phyloP scores from a whole-genome alignment of 2,329 filamentous ascomycete genomes.

The Penicillium freii region DNA sequence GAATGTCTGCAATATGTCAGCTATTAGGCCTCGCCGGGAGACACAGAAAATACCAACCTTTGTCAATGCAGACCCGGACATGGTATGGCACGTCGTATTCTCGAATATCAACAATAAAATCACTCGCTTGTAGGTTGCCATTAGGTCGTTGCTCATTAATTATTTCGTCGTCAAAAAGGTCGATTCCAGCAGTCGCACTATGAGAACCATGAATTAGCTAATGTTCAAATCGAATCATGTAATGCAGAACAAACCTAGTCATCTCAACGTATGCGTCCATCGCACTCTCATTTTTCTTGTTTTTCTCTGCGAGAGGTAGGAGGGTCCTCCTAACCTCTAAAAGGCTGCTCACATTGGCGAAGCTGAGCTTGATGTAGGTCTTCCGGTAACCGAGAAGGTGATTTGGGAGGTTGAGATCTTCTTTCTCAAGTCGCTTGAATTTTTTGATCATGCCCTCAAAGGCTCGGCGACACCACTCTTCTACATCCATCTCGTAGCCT shows the following conservation, averaged over 20 bases:
- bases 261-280: conserved; percentile 99
- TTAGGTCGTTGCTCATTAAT: conserved; percentile 76
- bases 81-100: conserved; percentile 99
- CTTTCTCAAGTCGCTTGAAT: conserved; percentile 77
- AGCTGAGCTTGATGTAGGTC: conserved; percentile 82
- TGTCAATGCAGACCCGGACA: conserved; percentile 96
- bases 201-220: conserved; percentile 26
- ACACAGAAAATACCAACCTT: conserved; percentile 54
- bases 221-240: neutral
- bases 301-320: conserved; percentile 90
- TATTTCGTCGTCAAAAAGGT: conserved; percentile 92
- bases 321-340: conserved; percentile 80
- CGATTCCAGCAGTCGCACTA: conserved; percentile 77
- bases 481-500: conserved; percentile 85
- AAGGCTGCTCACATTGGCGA: conserved; percentile 83
- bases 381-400: conserved; percentile 87
- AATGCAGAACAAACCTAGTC: conserved; percentile 59
- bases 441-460: conserved; percentile 80
- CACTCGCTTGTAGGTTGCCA: conserved; percentile 82
- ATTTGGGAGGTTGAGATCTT: conserved; percentile 92
- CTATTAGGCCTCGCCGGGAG: neutral
- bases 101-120: conserved; percentile 97
- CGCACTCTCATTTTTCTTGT: conserved; percentile 91
- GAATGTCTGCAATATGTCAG: conserved; percentile 65
- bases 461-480: conserved; percentile 83